A percentile compares a stretch with the other conserved stretches of the same genome.
Conservation (phyloP, 352 stramenopile species). For the Thalassiosira mediterranea region DNA sequence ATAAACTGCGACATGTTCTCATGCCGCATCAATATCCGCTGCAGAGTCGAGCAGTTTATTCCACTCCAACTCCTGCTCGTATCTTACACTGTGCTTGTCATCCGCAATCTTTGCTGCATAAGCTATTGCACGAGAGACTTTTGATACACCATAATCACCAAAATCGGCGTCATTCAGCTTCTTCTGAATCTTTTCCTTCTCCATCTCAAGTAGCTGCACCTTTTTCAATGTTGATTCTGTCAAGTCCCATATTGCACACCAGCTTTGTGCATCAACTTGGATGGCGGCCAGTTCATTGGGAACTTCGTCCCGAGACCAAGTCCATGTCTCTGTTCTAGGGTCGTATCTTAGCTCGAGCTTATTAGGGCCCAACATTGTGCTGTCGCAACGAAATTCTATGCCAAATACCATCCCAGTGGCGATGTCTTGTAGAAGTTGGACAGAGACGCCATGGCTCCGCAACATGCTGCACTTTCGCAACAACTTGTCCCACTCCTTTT, state of each 20-base stretch:
- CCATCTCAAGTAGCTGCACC: not conserved
- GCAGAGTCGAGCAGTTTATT: too few relatives aligned
- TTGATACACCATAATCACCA: too few relatives aligned
- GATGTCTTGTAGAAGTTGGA: slow-evolving; percentile 34
- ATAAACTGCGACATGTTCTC: too few relatives aligned
- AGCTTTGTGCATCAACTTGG: not conserved
- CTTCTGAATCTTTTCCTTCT: not conserved
- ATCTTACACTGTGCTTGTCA: too few relatives aligned
- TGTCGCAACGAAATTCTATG: not conserved
- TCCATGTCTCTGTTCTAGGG: not conserved
- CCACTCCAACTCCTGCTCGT: too few relatives aligned
- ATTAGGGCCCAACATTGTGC: not conserved
- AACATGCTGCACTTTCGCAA: not conserved
- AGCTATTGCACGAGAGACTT: too few relatives aligned
- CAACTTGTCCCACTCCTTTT: too few relatives aligned
- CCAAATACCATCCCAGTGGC: too few relatives aligned
- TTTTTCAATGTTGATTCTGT: not conserved
- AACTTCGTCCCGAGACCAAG: not conserved
- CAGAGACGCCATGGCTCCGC: slow-evolving; percentile 44
- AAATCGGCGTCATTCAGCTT: too few relatives aligned
- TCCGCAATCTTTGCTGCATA: too few relatives aligned
- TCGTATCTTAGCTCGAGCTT: not conserved
- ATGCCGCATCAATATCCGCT: too few relatives aligned
- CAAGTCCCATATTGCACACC: not conserved
- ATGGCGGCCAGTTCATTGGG: not conserved